Conservation (phyloP, 2,329 filamentous ascomycete species). For the Colletotrichum spinosum region DNA sequence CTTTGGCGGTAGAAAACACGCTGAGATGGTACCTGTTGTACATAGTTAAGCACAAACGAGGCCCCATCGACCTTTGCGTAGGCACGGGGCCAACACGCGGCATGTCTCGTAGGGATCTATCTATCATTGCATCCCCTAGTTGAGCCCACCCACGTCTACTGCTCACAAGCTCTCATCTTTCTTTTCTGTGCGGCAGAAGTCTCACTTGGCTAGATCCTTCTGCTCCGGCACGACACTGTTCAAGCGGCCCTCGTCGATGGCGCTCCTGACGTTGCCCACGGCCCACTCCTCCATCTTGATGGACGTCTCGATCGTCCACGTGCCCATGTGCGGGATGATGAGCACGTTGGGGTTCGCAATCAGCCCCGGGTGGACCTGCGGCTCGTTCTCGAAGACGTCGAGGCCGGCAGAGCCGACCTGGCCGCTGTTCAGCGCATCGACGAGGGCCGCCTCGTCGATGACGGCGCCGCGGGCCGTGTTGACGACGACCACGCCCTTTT, state of each 20-base stretch:
- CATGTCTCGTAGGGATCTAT: no score
- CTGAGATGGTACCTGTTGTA: no score
- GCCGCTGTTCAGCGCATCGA: constrained; percentile 76
- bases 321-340: constrained; percentile 88
- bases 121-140: no score
- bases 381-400: constrained; percentile 88
- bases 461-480: constrained; percentile 88
- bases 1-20: no score
- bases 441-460: constrained; percentile 84
- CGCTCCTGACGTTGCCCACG: constrained; percentile 75
- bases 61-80: no score
- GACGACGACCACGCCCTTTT: constrained; percentile 79
- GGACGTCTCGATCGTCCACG: constrained; percentile 77
- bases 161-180: no score
- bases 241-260: constrained; percentile 70
- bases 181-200: no score
- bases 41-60: no score
- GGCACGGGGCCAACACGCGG: no score
- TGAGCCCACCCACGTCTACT: no score
- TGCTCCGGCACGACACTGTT: constrained; percentile 82
- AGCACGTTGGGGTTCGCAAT: constrained; percentile 77
- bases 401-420: constrained; percentile 78
- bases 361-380: constrained; percentile 78
- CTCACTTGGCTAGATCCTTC: constrained; percentile 42
- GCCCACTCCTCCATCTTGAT: constrained; percentile 80